These are phyloP conservation scores for Termitomyces sp. DNA, from an alignment of 768 basidiomycete genomes.

Conservation along the genomic window DNA sequence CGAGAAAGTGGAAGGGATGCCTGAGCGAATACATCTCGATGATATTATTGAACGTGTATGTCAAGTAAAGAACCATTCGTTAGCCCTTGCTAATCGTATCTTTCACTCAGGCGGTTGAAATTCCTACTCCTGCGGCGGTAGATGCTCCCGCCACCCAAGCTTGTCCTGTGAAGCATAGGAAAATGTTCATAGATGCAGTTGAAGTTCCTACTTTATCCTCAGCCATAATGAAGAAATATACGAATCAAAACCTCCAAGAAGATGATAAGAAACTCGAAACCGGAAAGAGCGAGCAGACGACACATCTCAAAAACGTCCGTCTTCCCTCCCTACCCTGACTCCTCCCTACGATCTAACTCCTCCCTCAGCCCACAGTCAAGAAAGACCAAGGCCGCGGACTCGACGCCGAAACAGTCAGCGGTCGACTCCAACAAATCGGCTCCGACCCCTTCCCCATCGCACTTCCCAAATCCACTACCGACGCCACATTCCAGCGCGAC, in stretches of 20 bases:
- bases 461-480: constrained; percentile 17
- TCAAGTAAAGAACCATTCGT: neutral
- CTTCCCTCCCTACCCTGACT: neutral
- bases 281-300: neutral
- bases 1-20: neutral
- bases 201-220: neutral
- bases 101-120: neutral
- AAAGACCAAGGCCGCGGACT: neutral
- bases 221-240: neutral
- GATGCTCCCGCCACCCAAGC: neutral
- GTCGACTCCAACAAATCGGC: constrained; percentile 16
- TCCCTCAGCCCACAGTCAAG: neutral
- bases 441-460: constrained; percentile 19
- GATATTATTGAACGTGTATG: neutral
- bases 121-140: too few species aligned
- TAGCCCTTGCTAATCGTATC: neutral
- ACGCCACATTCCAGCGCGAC: constrained; percentile 21
- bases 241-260: neutral
- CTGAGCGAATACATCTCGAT: neutral
- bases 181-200: neutral
- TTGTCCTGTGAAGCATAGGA: neutral
- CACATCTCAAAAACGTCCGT: neutral
- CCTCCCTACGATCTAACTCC: neutral
- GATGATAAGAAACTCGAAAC: neutral
- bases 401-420: neutral